Percentiles rank a stretch among this genome's conserved stretches.
Conservation (phyloP, 495 filamentous ascomycete species). For the Aspergillus baeticus region DNA sequence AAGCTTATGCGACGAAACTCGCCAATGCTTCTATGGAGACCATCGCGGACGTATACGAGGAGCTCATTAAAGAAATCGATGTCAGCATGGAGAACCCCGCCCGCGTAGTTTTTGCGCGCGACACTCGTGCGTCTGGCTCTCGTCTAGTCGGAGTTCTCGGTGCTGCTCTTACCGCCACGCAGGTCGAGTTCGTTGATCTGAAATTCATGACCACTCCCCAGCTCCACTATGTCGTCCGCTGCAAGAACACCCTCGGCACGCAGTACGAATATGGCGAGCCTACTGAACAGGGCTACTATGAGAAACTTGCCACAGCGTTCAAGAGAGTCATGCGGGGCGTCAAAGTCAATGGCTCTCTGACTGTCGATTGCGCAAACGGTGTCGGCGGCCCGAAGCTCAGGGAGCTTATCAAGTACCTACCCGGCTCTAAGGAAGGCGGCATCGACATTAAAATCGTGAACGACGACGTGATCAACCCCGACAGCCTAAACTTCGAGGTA, state of each 20-base stretch:
- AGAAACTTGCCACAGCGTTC: conserved; percentile 83
- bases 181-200: conserved; percentile 72
- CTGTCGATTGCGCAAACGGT: conserved; percentile 95
- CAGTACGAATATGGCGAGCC: conserved; percentile 81
- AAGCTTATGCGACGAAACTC: conserved; percentile 78
- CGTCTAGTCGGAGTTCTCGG: conserved; percentile 73
- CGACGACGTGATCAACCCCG: conserved; percentile 84
- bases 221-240: conserved; percentile 92
- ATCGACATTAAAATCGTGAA: conserved; percentile 86
- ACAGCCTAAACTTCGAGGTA: conserved; percentile 85
- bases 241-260: conserved; percentile 85
- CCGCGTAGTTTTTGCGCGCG: conserved; percentile 84
- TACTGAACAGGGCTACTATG: conserved; percentile 89
- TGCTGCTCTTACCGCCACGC: conserved; percentile 72
- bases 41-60: conserved; percentile 71
- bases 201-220: conserved; percentile 92
- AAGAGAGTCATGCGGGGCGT: conserved; percentile 73
- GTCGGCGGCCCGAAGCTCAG: conserved; percentile 90
- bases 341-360: conserved; percentile 68
- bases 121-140: conserved; percentile 89
- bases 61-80: conserved; percentile 68
- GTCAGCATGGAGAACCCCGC: conserved; percentile 69
- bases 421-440: conserved; percentile 56
- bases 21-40: conserved; percentile 79
- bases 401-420: conserved; percentile 82